Base-by-base conservation (phyloP, 2,329 filamentous ascomycete species). In the Stemphylium beticola region DNA sequence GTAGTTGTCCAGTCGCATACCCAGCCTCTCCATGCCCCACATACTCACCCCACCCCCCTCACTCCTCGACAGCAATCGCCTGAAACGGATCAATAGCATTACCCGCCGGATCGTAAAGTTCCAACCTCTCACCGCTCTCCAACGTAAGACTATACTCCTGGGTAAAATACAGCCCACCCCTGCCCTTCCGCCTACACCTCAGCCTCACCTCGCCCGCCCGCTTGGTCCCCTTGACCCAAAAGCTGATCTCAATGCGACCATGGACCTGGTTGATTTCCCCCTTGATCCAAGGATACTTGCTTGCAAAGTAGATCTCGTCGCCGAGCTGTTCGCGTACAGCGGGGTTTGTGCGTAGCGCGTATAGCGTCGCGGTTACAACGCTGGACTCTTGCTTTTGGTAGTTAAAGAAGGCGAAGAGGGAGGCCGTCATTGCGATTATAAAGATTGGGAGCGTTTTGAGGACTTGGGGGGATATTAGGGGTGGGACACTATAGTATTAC, bases 361-460 rank as follows among this genome's bases (percentile, higher is more conserved):
- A 99, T 24, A 99, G 85, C 4, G 92, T 95, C 50, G 90, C 91
- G 50, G 87, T 87, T n/a, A 97, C 78, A 14, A 81, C 90, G 49
- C 90, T 90, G 22, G 87, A 92, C n/a, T 90, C 92, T 53, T 88
- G 86, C 77, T 97, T 97, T 76, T 99, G 93, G 85, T 99, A 98
- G 84, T 99, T 99, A 89, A 99, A 98, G 77, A 99, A 97, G 65
- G 89, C 91, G 56, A 96, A 79, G 62, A 88, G 87, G 63, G 88
- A 89, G 50, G 83, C 81, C 43, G 85, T 84, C 65, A 96, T 86
- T 60, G 91, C 80, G 60, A 84, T 76, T 48, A 89, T 74, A 83
- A 98, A 98, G 73, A 96, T 79, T 49, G 93, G 93, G 31, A 96
- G 77, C 1, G 91, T 92, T 66, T 85, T 84, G 50, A 60, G 38